These are phyloP conservation scores for Coelastrella sp. DNA, from an alignment of 139 green algal species.

Conservation along the genomic window DNA sequence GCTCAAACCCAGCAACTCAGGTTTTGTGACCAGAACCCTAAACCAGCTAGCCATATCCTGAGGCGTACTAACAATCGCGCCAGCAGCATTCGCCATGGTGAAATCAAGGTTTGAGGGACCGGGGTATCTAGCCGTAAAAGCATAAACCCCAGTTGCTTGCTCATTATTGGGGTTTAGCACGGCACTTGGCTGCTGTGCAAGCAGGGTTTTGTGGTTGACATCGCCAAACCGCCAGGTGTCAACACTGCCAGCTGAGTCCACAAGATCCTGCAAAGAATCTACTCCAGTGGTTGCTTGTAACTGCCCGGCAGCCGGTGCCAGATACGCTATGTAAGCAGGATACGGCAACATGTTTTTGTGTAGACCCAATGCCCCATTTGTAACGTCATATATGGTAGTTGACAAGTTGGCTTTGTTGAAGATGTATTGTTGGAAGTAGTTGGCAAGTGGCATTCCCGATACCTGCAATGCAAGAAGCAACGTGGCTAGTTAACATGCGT, in stretches of 20 bases:
- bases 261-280: neutral
- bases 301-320: neutral
- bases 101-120: slow-evolving; percentile 26
- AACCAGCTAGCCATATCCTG: slow-evolving; percentile 40
- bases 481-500: no score
- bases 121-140: slow-evolving; percentile 8
- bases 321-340: slow-evolving; percentile 25
- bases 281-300: neutral
- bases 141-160: neutral
- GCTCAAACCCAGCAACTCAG: neutral
- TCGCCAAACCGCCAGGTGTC: neutral
- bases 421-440: slow-evolving; percentile 11
- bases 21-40: neutral
- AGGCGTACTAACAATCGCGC: slow-evolving; percentile 24
- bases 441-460: slow-evolving; percentile 2
- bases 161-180: neutral
- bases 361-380: neutral
- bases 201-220: neutral
- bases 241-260: neutral
- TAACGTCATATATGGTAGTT: slow-evolving; percentile 20
- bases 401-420: neutral
- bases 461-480: neutral
- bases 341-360: neutral
- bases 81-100: slow-evolving; percentile 29
- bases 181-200: neutral